Evolutionary conservation across 805 yeast genomes (phyloP).

Genomic region (Barnettozyma californica): DNA sequence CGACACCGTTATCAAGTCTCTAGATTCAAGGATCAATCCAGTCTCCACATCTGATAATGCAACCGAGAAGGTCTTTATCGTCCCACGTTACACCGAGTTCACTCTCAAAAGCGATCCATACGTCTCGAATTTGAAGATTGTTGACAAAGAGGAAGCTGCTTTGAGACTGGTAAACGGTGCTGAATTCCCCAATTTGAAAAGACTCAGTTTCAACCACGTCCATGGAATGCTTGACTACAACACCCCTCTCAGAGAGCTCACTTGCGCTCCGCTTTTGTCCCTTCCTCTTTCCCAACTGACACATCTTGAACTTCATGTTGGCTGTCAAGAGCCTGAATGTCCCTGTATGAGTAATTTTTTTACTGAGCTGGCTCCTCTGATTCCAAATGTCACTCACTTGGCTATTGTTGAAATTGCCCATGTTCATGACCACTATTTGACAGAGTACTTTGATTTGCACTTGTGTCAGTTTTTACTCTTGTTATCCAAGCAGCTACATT

Average conservation of each 20-base stretch:
- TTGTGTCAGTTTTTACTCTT: constrained; percentile 37
- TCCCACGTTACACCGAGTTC: background rate
- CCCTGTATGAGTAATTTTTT: constrained; percentile 42
- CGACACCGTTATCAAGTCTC: background rate
- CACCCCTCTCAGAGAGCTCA: constrained; percentile 28
- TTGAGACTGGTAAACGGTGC: constrained; percentile 21
- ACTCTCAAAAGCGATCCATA: background rate
- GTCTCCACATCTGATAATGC: background rate
- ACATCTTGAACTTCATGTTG: constrained; percentile 46
- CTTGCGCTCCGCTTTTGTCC: constrained; percentile 26
- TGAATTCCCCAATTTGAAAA: constrained; percentile 22
- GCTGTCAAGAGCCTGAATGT: constrained; percentile 45
- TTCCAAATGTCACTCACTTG: constrained; percentile 22
- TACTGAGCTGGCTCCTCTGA: constrained; percentile 31
- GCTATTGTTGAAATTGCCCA: constrained; percentile 31
- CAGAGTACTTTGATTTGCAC: constrained; percentile 50
- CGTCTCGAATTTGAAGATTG: constrained; percentile 20
- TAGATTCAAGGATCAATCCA: background rate
- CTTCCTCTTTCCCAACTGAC: constrained; percentile 32
- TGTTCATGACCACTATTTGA: constrained; percentile 40
- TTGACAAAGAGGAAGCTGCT: constrained; percentile 34
- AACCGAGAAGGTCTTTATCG: background rate
- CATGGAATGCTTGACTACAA: constrained; percentile 42
- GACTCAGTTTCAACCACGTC: constrained; percentile 37
- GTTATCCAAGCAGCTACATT: constrained; percentile 31